Conservation (phyloP, 2,329 filamentous ascomycete species). For the Aspergillus novoparasiticus region DNA sequence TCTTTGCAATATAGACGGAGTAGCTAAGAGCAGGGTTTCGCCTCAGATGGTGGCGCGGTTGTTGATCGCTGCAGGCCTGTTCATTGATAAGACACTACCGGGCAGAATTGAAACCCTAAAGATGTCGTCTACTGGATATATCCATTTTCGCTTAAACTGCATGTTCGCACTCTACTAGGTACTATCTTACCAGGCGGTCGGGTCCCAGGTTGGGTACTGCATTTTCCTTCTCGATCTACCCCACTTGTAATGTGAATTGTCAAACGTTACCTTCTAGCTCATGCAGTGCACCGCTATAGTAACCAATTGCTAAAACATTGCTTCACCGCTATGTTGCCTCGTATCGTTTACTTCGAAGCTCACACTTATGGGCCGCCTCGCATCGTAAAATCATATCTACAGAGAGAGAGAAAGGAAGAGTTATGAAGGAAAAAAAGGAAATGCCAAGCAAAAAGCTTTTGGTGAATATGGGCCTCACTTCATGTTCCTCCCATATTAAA, state of each 20-base stretch:
- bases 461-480: background rate
- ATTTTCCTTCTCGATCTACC: background rate
- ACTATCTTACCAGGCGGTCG: background rate
- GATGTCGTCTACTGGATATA: background rate
- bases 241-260: background rate
- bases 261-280: background rate
- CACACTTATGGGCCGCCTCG: background rate
- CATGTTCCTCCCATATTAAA: background rate
- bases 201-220: background rate
- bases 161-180: too few relatives aligned
- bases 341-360: background rate
- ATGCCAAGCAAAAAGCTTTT: background rate
- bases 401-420: background rate
- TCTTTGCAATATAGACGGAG: background rate
- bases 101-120: background rate
- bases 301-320: background rate
- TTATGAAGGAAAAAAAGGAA: background rate
- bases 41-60: background rate
- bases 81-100: background rate
- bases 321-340: background rate
- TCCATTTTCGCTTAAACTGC: background rate
- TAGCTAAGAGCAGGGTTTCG: background rate
- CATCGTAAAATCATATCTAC: background rate
- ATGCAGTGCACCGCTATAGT: background rate
- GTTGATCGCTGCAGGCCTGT: background rate